These are phyloP conservation scores for Colletotrichum higginsianum DNA, from an alignment of 2,329 filamentous ascomycete species.

Conservation along the genomic window DNA sequence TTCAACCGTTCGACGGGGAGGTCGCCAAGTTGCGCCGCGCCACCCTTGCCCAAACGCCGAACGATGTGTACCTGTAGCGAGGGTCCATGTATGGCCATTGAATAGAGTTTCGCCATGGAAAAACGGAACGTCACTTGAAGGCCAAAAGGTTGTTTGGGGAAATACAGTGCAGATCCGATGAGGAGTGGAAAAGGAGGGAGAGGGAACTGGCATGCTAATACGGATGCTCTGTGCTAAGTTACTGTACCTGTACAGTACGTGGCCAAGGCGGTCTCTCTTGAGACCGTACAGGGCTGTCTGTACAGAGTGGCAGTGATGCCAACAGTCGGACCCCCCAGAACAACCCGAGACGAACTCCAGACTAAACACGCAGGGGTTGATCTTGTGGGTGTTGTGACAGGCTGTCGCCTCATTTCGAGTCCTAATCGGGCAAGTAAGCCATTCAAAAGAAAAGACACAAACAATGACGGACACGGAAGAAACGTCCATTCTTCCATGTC, in stretches of 20 bases:
- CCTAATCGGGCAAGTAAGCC: constrained; percentile 39
- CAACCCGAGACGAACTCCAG: constrained; percentile 25
- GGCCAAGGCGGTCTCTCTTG: too few relatives aligned
- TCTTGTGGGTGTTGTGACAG: constrained; percentile 33
- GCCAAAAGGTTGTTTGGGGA: background rate
- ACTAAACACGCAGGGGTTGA: constrained; percentile 28
- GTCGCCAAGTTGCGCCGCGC: constrained; percentile 23
- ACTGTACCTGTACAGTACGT: too few relatives aligned
- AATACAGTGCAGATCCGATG: background rate
- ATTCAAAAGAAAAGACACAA: constrained; percentile 1
- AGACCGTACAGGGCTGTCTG: background rate
- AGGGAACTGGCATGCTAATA: background rate
- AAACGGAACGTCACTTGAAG: constrained; percentile 1
- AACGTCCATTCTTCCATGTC: constrained; percentile 13
- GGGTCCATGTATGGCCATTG: constrained; percentile 15
- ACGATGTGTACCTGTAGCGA: constrained; percentile 40
- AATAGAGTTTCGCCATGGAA: constrained; percentile 32
- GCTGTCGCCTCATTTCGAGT: constrained; percentile 36
- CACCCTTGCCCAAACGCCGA: constrained; percentile 40
- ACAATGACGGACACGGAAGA: constrained; percentile 8
- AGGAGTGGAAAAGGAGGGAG: background rate
- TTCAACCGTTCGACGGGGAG: background rate
- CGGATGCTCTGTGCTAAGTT: too few relatives aligned
- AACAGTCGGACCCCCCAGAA: constrained; percentile 14
- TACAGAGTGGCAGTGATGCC: background rate